Base-by-base conservation (phyloP, 805 yeast species). In the Blastobotrys robertii region DNA sequence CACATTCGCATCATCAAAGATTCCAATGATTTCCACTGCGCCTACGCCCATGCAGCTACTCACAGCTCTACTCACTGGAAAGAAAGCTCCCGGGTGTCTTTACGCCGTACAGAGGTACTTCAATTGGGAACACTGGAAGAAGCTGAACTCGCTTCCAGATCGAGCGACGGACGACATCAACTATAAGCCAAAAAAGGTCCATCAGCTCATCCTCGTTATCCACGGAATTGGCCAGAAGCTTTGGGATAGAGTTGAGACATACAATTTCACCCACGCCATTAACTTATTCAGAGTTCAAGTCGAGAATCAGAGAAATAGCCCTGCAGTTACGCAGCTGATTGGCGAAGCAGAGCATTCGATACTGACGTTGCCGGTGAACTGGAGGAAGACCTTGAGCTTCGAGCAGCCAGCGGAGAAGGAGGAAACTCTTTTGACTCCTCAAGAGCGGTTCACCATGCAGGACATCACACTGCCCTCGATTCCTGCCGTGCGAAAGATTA, bases 181-280 rank as follows among this genome's bases (percentile, higher is more conserved):
- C 15, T 51, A 50, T 43, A 42, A 25, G 31, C 63, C 64, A 2
- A 42, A 70, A 40, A 63, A 68, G 29, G 60, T 77, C 25, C 76
- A 74, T 25, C 80, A 79, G 54, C 65, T 90, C 49, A 75, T 88
- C 1, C 66, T 90, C 9, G 90, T 95, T 50, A 74, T 90, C 37
- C 98, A 90, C 61, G 97, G 98, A 0, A 84, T 92, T 48, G 98
- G 98, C 1, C 98, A 90, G 59, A 76, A 81, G 31, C 66, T 92
- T 43, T 92, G 95, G 3, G 73, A 78, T 36, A 77, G 76, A 54
- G 84, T 81, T 52, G 87, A 86, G 48, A 77, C 82, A 30, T 79
- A 87, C 34, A 85, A 86, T 57, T 92, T 90, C 65, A 79, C 90
- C 3, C 95, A 87, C 59, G 87, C 69, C 11, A 62, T 66, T 41